Evolutionary conservation across 768 basidiomycete genomes (phyloP).

Genomic region (Rubroboletus satanas): DNA sequence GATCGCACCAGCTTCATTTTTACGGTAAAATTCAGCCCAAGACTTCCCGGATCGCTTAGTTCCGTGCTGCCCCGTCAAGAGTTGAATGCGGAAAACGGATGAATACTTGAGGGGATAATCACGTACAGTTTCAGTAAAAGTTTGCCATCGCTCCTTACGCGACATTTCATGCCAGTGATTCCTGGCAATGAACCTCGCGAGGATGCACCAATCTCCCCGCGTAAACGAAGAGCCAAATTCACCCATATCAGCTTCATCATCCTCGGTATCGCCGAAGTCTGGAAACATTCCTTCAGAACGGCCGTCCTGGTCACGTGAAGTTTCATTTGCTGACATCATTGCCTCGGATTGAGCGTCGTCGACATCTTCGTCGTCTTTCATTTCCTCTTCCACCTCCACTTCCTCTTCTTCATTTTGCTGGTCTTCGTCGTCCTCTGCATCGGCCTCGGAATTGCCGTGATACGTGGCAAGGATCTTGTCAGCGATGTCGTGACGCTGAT

Average conservation of each 20-base stretch:
- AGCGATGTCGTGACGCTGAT: constrained; percentile 57
- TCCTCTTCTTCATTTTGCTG: constrained; percentile 37
- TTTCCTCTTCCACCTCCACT: constrained; percentile 25
- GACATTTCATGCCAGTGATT: constrained; percentile 42
- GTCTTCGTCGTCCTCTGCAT: constrained; percentile 31
- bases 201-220: constrained; percentile 57
- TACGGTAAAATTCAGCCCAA: constrained; percentile 60
- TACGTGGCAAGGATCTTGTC: constrained; percentile 53
- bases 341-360: constrained; percentile 23
- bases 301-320: constrained; percentile 14
- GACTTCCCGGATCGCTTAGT: constrained; percentile 46
- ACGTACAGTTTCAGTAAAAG: constrained; percentile 50
- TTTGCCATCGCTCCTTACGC: constrained; percentile 50
- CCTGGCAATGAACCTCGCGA: constrained; percentile 56
- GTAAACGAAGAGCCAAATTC: constrained; percentile 45
- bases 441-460: constrained; percentile 32
- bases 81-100: background rate
- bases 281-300: constrained; percentile 19
- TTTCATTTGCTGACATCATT: constrained; percentile 17
- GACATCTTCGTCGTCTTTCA: constrained; percentile 14
- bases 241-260: constrained; percentile 47
- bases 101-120: background rate
- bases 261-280: constrained; percentile 26
- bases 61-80: constrained; percentile 42
- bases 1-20: constrained; percentile 45